Conservation (phyloP, 2,329 filamentous ascomycete genomes). For the Exserohilum rostratum region DNA sequence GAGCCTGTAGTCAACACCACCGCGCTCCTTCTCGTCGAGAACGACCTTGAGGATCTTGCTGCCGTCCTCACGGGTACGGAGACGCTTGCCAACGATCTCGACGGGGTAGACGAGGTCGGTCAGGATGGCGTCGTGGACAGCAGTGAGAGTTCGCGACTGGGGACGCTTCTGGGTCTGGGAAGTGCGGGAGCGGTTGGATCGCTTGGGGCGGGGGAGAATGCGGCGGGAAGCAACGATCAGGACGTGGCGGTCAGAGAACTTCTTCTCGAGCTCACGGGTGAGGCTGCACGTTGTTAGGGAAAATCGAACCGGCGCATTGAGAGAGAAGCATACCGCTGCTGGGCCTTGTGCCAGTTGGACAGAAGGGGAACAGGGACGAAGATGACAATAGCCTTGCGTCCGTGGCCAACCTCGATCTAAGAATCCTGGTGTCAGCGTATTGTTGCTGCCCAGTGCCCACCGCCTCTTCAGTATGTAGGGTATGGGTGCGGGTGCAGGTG, state of each 20-base stretch:
- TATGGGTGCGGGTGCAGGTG: slow-evolving; percentile 26
- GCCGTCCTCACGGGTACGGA: slow-evolving; percentile 98
- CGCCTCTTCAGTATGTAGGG: slow-evolving; percentile 55
- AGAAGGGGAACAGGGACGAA: slow-evolving; percentile 99
- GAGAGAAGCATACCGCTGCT: slow-evolving; percentile 85
- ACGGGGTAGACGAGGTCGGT: slow-evolving; percentile 98
- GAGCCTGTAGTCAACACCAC: slow-evolving; percentile 98
- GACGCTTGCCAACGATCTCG: slow-evolving; percentile 99
- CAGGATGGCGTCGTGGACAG: slow-evolving; percentile 98
- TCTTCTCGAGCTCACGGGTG: slow-evolving; percentile 99
- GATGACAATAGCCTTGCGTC: slow-evolving; percentile 99
- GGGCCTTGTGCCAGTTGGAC: slow-evolving; percentile 97
- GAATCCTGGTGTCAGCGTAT: slow-evolving; percentile 62
- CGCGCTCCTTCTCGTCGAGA: slow-evolving; percentile 99
- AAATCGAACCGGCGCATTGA: background rate
- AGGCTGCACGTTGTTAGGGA: slow-evolving; percentile 64
- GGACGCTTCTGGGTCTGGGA: slow-evolving; percentile 98
- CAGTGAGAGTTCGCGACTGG: slow-evolving; percentile 94
- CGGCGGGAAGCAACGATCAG: slow-evolving; percentile 98
- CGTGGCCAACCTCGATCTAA: slow-evolving; percentile 99
- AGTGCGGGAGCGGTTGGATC: slow-evolving; percentile 94
- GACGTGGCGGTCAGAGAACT: slow-evolving; percentile 99
- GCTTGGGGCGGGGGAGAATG: slow-evolving; percentile 98
- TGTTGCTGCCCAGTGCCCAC: slow-evolving; percentile 62
- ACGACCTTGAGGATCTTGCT: slow-evolving; percentile 99